Evolutionary conservation across 129 eudicot genomes (phyloP), one percentile per base, ranked within the genome.

Genomic region (Calendula officinalis): DNA sequence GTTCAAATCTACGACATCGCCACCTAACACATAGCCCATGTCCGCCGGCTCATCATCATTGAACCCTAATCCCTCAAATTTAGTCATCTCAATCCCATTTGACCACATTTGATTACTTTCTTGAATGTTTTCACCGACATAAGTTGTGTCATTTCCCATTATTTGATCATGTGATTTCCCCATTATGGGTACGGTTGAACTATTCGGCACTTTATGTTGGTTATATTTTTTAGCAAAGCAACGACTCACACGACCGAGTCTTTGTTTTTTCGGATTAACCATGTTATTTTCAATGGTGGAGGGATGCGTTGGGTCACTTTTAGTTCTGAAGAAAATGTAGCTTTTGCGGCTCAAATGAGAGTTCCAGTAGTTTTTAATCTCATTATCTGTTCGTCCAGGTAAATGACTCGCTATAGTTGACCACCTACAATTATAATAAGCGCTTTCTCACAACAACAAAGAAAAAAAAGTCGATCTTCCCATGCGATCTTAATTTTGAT

Each of bases 301-400:
- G 35, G 46, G 10, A 38, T 38, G 34, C 40, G 47, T 17, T 4
- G 49, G 16, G 65, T 39, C 8, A 15, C 13, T 22, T 60, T 60
- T 40, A 8, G 36, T 16, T 60, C 7, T 10, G 14, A 39, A 60
- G 46, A 60, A 60, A 0, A 39, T 16, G 27, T 60, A 60, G 49
- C 32, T 60, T 60, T 60, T 39, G 49, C 65, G 65, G 47, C 65
- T 58, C 63, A 58, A 58, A 36, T 37, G 63, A 58, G 63, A 58
- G 63, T 64, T 74, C 80, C 80, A 80, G 58, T 74, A 80, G 56
- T 80, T 80, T 67, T 80, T 80, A 75, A 80, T 80, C 40, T 80
- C 84, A n/a, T 80, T 80, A 22, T 80, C 84, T 3, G 84, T 80
- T 11, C 84, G 68, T 8, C 84, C 84, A 0, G 84, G 84, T 15